Evolutionary conservation across 2,329 filamentous ascomycete species (phyloP).

Genomic region (Blumeriella jaapii): DNA sequence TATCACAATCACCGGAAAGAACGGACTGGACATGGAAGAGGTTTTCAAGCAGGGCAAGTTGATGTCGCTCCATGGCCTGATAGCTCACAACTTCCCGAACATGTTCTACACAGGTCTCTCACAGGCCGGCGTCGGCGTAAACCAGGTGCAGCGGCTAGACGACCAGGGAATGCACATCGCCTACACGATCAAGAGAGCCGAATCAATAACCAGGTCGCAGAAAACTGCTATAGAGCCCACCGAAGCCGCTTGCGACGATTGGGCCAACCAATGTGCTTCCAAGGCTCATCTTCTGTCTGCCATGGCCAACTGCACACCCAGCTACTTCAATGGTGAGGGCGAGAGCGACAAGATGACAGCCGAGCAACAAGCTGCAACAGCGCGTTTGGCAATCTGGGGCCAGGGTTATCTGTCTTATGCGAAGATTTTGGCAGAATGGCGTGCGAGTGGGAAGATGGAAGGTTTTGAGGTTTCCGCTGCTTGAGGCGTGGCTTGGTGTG

Average conservation of each 20-base stretch:
- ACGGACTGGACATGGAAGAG: slow-evolving; percentile 33
- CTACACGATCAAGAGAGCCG: slow-evolving; percentile 32
- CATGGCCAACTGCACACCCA: slow-evolving; percentile 39
- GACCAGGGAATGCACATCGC: slow-evolving; percentile 32
- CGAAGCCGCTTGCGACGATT: slow-evolving; percentile 35
- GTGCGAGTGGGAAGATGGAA: slow-evolving; percentile 2
- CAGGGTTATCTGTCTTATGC: slow-evolving; percentile 7
- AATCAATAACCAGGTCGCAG: slow-evolving; percentile 11
- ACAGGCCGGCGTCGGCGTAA: slow-evolving; percentile 32
- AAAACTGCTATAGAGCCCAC: slow-evolving; percentile 33
- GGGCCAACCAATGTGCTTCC: slow-evolving; percentile 31
- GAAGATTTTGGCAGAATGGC: slow-evolving; percentile 3
- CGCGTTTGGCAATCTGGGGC: slow-evolving; percentile 4
- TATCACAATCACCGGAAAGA: slow-evolving; percentile 33
- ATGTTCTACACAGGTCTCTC: slow-evolving; percentile 35
- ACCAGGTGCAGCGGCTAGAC: slow-evolving; percentile 30
- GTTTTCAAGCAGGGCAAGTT: slow-evolving; percentile 33
- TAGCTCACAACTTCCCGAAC: slow-evolving; percentile 41
- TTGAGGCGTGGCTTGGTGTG: too few relatives aligned
- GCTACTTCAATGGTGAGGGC: slow-evolving; percentile 40
- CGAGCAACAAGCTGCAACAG: slow-evolving; percentile 2
- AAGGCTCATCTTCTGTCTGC: slow-evolving; percentile 31
- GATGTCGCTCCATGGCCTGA: slow-evolving; percentile 40
- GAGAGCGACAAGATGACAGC: slow-evolving; percentile 4
- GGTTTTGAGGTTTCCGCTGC: slow-evolving; percentile 1